Base-by-base conservation (phyloP, 371 early-diverging fungal species). In the Apophysomyces elegans region DNA sequence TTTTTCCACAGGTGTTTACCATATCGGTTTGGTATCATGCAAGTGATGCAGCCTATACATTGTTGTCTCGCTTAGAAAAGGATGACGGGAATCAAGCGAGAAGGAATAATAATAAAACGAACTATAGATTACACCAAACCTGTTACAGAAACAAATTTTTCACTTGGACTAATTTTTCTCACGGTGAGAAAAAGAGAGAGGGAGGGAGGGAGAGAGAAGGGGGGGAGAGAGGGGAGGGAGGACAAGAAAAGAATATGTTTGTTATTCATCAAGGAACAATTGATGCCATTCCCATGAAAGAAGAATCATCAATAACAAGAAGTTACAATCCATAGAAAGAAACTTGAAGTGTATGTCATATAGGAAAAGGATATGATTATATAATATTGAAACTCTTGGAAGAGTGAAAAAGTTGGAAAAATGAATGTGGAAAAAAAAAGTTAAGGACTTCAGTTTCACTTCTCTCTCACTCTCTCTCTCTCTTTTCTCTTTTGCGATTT, bases 401-500 rank as follows among this genome's bases (percentile, higher is more conserved):
- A 37, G 16, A 54, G 8, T 36, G 38, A 47, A 47, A 4, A 45
- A 56, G n/a, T 14, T 12, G 54, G 39, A 16, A 37, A 63, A 56
- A 56, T 8, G 41, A 38, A 56, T 21, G 50, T 11, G 36, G 32
- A 56, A 36, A 45, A 12, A 46, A 9, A 62, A 18, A 56, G 37
- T 37, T 39, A 56, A 56, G 56, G n/a, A 37, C 46, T 12, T 35
- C 9, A 50, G 54, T 50, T 50, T n/a, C 54, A 50, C 21, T 50
- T 26, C 11, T 50, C 21, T 50, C 16, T 16, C 16, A 16, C 0
- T 45, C 62, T 66, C 58, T 59, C 58, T 37, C 63, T 62, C 38
- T 62, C 16, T 62, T 38, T 66, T 62, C 38, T 62, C 16, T 62
- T 38, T 14, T 54, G 47, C 18, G 39, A 46, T 43, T 60, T 64